phyloP scores from a whole-genome alignment of 345 rosid species.

The Salix dunnii region DNA sequence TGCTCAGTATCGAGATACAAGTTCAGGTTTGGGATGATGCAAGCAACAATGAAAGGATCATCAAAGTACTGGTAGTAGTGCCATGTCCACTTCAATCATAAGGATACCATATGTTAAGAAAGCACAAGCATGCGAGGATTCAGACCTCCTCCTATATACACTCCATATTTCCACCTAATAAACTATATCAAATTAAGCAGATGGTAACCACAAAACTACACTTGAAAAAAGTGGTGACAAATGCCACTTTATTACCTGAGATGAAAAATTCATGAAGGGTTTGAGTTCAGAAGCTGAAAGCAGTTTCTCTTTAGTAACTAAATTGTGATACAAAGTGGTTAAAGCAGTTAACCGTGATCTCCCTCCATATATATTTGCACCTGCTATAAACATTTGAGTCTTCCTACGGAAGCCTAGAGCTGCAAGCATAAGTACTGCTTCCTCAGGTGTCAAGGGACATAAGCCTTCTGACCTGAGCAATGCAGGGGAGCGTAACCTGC shows the following conservation, averaged over 20 bases:
- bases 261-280: slow-evolving; percentile 82
- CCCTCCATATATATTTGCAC: slow-evolving; percentile 87
- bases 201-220: neutral
- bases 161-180: neutral
- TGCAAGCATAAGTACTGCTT: slow-evolving; percentile 85
- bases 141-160: neutral
- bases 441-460: slow-evolving; percentile 93
- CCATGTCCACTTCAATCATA: neutral
- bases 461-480: slow-evolving; percentile 76
- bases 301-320: slow-evolving; percentile 86
- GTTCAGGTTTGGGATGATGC: neutral
- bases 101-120: neutral
- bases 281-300: slow-evolving; percentile 69
- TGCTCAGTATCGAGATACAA: neutral
- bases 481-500: slow-evolving; percentile 74
- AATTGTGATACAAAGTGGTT: slow-evolving; percentile 74
- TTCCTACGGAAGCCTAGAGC: slow-evolving; percentile 87
- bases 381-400: slow-evolving; percentile 78
- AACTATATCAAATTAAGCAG: neutral
- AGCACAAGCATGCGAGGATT: neutral
- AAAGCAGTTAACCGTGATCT: slow-evolving; percentile 57
- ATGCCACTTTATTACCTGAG: slow-evolving; percentile 54
- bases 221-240: neutral
- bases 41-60: neutral
- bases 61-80: neutral